These are phyloP conservation scores for Grosmannia clavigera DNA, from an alignment of 2,329 filamentous ascomycete genomes.

Conservation along the genomic window DNA sequence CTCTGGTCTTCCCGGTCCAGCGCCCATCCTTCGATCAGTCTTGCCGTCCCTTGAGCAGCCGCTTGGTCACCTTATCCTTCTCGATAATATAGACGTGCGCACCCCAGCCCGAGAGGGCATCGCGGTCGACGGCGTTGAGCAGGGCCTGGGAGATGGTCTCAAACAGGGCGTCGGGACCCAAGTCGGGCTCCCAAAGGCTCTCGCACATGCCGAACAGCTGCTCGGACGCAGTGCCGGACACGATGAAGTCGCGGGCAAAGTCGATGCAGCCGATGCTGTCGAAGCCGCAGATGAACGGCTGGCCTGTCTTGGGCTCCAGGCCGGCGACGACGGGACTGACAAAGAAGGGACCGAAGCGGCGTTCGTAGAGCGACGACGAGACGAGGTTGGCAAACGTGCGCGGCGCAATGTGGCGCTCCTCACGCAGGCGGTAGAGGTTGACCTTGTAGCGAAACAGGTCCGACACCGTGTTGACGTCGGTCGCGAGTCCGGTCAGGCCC, in stretches of 20 bases:
- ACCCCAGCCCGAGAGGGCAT: conserved; percentile 94
- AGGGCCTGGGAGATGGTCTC: conserved; percentile 96
- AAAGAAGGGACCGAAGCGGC: conserved; percentile 92
- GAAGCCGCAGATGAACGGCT: conserved; percentile 98
- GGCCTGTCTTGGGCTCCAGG: conserved; percentile 83
- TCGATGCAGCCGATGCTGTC: conserved; percentile 99
- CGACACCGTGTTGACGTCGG: conserved; percentile 85
- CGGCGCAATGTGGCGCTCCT: conserved; percentile 92
- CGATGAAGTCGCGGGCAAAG: conserved; percentile 99
- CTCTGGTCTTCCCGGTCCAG: neutral
- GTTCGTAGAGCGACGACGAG: conserved; percentile 82
- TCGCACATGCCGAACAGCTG: conserved; percentile 99
- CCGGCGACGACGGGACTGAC: conserved; percentile 90
- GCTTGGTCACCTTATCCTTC: conserved; percentile 99
- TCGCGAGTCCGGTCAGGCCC: conserved; percentile 89
- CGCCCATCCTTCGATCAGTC: conserved; percentile 36
- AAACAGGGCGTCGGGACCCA: conserved; percentile 91
- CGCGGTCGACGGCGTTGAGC: conserved; percentile 89
- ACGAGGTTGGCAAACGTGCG: conserved; percentile 95
- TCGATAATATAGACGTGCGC: conserved; percentile 99
- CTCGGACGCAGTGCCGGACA: conserved; percentile 88
- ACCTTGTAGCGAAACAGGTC: conserved; percentile 99
- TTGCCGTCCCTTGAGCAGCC: conserved; percentile 94
- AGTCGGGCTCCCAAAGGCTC: conserved; percentile 91
- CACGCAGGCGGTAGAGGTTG: conserved; percentile 98